These are phyloP conservation scores for Coemansia brasiliensis DNA, from an alignment of 192 early-diverging fungal genomes.

Conservation along the genomic window DNA sequence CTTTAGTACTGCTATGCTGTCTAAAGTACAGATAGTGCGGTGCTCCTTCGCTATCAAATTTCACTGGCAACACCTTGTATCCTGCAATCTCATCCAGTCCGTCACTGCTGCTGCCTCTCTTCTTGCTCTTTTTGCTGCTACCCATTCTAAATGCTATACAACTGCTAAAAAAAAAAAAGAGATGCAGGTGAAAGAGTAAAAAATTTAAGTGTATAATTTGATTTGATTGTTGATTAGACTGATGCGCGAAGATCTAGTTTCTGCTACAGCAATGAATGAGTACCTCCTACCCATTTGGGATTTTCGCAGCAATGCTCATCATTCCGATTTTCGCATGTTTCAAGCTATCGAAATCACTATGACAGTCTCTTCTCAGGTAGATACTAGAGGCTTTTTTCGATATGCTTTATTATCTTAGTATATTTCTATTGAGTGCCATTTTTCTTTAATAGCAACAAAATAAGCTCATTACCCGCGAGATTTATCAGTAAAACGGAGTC, in stretches of 20 bases:
- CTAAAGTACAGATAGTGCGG: conserved; percentile 61
- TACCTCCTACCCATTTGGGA: too few species aligned
- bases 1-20: conserved; percentile 50
- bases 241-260: too few species aligned
- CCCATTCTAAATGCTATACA: conserved; percentile 19
- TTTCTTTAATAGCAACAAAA: too few species aligned
- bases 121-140: conserved; percentile 19
- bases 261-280: too few species aligned
- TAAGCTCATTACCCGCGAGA: too few species aligned
- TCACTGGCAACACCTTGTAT: conserved; percentile 59
- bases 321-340: conserved; percentile 3
- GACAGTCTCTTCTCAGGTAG: not conserved
- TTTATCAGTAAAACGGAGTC: too few species aligned
- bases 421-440: too few species aligned
- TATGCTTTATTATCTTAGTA: too few species aligned
- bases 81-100: conserved; percentile 56
- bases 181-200: too few species aligned
- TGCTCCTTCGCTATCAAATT: conserved; percentile 21
- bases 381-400: too few species aligned
- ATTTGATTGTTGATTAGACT: too few species aligned
- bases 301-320: not conserved
- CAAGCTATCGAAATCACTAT: not conserved
- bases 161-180: conserved; percentile 4
- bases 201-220: too few species aligned
- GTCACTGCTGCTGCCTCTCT: conserved; percentile 8